Evolutionary conservation across 2,329 filamentous ascomycete genomes (phyloP).

Genomic region (Alternaria incomplexa): DNA sequence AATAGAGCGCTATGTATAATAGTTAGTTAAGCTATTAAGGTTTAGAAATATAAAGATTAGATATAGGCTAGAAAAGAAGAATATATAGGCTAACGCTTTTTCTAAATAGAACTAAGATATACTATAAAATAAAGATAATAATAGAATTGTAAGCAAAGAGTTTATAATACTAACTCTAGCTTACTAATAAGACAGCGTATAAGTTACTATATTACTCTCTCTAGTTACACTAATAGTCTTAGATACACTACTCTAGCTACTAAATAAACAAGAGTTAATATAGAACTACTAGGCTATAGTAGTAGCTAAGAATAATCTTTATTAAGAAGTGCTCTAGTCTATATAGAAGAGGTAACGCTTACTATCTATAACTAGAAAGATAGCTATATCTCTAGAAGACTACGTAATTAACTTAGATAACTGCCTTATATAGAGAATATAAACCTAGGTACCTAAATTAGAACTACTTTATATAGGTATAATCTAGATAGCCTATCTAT

Average conservation of each 20-base stretch:
- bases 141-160: neutral
- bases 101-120: neutral
- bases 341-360: neutral
- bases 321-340: neutral
- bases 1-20: neutral
- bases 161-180: neutral
- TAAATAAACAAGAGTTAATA: neutral
- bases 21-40: neutral
- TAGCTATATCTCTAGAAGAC: neutral
- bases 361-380: neutral
- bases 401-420: neutral
- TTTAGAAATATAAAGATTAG: neutral
- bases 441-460: neutral
- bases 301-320: neutral
- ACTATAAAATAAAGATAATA: neutral
- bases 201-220: neutral
- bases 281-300: neutral
- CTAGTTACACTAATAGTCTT: neutral
- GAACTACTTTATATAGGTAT: neutral
- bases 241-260: neutral
- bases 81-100: neutral
- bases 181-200: neutral
- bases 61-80: neutral
- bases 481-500: neutral
- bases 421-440: neutral